phyloP scores from a whole-genome alignment of 108 stramenopile genomes.

The Cyclostephanos tholiformis region DNA sequence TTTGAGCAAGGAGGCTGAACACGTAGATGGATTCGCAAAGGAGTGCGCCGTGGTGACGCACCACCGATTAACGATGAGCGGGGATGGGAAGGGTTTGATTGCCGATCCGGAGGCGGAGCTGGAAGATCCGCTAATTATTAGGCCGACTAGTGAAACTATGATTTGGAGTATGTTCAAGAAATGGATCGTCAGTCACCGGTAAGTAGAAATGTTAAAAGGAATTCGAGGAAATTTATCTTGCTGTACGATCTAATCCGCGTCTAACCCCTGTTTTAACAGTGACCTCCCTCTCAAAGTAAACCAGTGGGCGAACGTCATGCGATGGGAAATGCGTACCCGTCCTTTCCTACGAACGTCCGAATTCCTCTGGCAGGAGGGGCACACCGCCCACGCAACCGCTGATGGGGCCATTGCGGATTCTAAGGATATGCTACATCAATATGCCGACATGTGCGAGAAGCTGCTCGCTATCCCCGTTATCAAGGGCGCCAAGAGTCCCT shows the following conservation, averaged over 20 bases:
- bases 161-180: conserved; percentile 97
- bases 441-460: conserved; percentile 80
- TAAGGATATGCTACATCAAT: conserved; percentile 86
- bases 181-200: conserved; percentile 95
- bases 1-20: conserved; percentile 96
- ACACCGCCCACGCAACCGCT: conserved; percentile 96
- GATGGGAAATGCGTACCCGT: conserved; percentile 98
- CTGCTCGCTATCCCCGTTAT: conserved; percentile 93
- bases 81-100: conserved; percentile 67
- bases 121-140: conserved; percentile 96
- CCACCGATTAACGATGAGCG: conserved; percentile 81
- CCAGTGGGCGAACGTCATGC: conserved; percentile 99
- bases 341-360: conserved; percentile 98
- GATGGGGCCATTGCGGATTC: conserved; percentile 92
- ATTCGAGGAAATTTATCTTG: too few species aligned
- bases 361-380: conserved; percentile 99
- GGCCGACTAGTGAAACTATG: conserved; percentile 98
- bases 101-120: conserved; percentile 96
- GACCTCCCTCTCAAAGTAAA: conserved; percentile 97
- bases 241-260: too few species aligned
- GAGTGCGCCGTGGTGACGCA: conserved; percentile 99
- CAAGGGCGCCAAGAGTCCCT: conserved; percentile 91
- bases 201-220: too few species aligned
- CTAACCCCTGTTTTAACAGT: too few species aligned
- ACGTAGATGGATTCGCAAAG: conserved; percentile 99